These are phyloP conservation scores for Russula virescens DNA, from an alignment of 768 basidiomycete genomes.

Conservation along the genomic window DNA sequence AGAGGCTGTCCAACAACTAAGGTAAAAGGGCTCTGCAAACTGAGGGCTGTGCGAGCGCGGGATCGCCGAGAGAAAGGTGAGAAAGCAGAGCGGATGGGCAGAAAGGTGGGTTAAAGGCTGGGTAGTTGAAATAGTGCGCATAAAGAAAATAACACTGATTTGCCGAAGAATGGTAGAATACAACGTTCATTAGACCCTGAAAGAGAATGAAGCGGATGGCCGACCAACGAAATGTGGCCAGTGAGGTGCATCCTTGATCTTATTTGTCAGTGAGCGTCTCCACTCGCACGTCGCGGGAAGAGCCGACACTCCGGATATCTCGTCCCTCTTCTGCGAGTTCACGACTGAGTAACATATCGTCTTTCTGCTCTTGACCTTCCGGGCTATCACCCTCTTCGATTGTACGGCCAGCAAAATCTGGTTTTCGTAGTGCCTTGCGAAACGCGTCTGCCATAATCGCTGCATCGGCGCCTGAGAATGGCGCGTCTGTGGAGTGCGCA, in stretches of 20 bases:
- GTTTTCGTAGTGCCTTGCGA: constrained; percentile 80
- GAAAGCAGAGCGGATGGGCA: constrained; percentile 3
- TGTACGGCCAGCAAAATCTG: constrained; percentile 69
- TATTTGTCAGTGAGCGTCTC: constrained; percentile 54
- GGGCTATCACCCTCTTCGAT: constrained; percentile 69
- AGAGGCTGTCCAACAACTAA: constrained; percentile 17
- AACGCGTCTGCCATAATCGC: constrained; percentile 93
- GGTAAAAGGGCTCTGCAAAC: constrained; percentile 13
- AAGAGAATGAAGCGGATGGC: constrained; percentile 1
- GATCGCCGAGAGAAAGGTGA: neutral
- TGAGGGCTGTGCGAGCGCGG: neutral
- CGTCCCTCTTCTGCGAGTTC: constrained; percentile 88
- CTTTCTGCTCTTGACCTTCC: constrained; percentile 37
- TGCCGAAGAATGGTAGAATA: constrained; percentile 21
- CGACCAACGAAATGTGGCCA: neutral
- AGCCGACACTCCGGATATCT: constrained; percentile 78
- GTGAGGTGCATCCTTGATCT: constrained; percentile 26
- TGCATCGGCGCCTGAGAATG: constrained; percentile 80
- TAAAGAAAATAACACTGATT: constrained; percentile 21
- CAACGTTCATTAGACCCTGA: constrained; percentile 22
- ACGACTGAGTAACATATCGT: constrained; percentile 49
- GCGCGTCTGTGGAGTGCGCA: constrained; percentile 54
- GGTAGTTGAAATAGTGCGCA: constrained; percentile 18
- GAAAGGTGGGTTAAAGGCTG: constrained; percentile 13
- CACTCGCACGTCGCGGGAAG: constrained; percentile 72